A percentile compares a stretch with the other conserved stretches of the same genome.
These are phyloP conservation scores for Marchantia paleacea DNA, from an alignment of 225 moss, liverwort and hornwort genomes.

Conservation along the genomic window DNA sequence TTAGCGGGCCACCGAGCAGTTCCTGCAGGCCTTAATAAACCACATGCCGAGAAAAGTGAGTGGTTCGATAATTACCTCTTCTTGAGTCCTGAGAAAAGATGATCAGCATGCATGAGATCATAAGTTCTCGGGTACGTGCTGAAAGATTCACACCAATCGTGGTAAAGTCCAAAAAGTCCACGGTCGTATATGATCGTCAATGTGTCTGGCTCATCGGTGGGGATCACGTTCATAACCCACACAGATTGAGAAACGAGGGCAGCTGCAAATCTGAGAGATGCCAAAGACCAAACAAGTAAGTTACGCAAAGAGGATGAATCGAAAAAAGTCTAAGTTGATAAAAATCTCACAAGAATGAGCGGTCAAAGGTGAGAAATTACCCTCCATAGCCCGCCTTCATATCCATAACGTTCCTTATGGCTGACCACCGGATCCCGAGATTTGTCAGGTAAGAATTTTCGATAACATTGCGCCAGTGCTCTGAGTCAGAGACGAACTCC, in stretches of 20 bases:
- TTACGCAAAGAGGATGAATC: background rate
- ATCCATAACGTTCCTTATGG: conserved; percentile 69
- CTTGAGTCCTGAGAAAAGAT: conserved; percentile 56
- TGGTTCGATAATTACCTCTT: conserved; percentile 41
- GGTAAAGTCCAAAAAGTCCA: conserved; percentile 81
- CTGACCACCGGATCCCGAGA: conserved; percentile 54
- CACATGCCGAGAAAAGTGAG: background rate
- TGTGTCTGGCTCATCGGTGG: conserved; percentile 74
- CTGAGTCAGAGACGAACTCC: conserved; percentile 59
- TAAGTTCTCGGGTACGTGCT: conserved; percentile 89
- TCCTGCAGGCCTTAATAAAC: background rate
- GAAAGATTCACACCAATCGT: conserved; percentile 91
- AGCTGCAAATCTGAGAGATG: conserved; percentile 55
- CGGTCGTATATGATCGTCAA: conserved; percentile 74
- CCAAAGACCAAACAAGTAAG: background rate
- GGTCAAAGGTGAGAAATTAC: conserved; percentile 30
- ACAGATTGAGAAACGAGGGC: conserved; percentile 46
- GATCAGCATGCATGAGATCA: conserved; percentile 74
- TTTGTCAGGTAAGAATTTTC: conserved; percentile 57
- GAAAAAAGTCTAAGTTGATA: background rate
- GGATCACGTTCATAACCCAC: conserved; percentile 80
- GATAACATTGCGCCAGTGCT: conserved; percentile 68
- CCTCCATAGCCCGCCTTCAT: conserved; percentile 95
- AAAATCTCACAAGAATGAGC: background rate
- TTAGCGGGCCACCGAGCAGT: background rate